Base-by-base conservation (phyloP, 805 yeast species). In the Groenewaldozyma tartarivorans region DNA sequence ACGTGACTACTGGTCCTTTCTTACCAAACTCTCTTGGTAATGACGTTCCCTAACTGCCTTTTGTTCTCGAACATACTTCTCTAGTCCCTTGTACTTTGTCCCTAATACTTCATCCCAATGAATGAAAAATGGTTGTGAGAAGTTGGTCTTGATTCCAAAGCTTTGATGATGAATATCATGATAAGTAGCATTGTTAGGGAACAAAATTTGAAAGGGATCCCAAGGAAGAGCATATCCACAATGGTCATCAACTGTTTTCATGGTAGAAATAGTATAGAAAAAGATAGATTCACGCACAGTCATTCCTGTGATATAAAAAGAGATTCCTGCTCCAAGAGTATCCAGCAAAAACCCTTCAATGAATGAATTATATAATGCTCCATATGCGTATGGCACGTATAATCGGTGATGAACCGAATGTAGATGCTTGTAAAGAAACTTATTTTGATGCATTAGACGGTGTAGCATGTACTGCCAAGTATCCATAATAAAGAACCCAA, bases 141-240 rank as follows among this genome's bases (percentile, higher is more conserved):
- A 92, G 66, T 92, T 92, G 43, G 81, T 77, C 67, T 86, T 86
- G 64, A 92, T 78, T 30, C 98, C 98, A 70, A 90, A 92, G 53
- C 76, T 77, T 69, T 92, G 98, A 63, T 92, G 98, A 60, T 92
- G 98, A 52, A 92, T 88, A 63, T 92, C 98, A 57, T 92, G 98
- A 61, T 87, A 92, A 24, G 87, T 81, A 11, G 97, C 82, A 58
- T 92, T 87, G 66, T 92, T 92, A 48, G 96, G 97, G 74, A 92
- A 92, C 18, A 90, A 42, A 33, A 77, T 57, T 68, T 92, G 98
- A 71, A 92, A 82, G 18, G 88, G 77, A 61, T 92, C 98, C 60
- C 68, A 82, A 13, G 97, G 97, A 42, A 92, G 68, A 21, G 88
- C 77, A 61, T 90, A 92, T n/a, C 98, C 98, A 62, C 97, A 92